These are phyloP conservation scores for Leersia perrieri DNA, from an alignment of 176 grass and related monocot genomes.

Conservation along the genomic window DNA sequence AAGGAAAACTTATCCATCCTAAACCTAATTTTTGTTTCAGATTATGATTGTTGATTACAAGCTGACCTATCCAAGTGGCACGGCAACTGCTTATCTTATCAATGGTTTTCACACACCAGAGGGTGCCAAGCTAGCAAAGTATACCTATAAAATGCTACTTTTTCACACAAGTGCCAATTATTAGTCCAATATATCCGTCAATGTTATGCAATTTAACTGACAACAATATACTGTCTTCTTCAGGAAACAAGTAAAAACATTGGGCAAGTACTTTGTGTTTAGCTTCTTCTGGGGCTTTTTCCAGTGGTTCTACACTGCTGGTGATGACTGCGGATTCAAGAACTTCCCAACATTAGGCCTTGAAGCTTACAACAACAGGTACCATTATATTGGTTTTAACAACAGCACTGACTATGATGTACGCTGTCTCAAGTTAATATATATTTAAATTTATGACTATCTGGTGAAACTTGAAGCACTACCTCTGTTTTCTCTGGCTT, in stretches of 20 bases:
- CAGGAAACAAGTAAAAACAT: slow-evolving; percentile 85
- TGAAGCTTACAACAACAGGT: slow-evolving; percentile 57
- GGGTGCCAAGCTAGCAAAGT: slow-evolving; percentile 78
- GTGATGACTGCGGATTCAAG: slow-evolving; percentile 70
- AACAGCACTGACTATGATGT: background rate
- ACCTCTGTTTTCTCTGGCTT: slow-evolving; percentile 8
- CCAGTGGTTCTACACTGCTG: slow-evolving; percentile 86
- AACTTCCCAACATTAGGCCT: slow-evolving; percentile 81
- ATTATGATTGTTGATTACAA: slow-evolving; percentile 94
- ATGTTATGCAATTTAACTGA: background rate
- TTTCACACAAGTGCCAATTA: background rate
- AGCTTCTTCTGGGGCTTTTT: slow-evolving; percentile 93
- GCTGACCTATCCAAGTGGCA: slow-evolving; percentile 71
- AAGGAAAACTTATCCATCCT: slow-evolving; percentile 29
- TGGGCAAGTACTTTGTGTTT: slow-evolving; percentile 64
- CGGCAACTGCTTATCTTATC: slow-evolving; percentile 71
- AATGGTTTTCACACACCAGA: slow-evolving; percentile 71
- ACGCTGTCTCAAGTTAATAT: slow-evolving; percentile 3
- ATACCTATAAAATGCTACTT: slow-evolving; percentile 25
- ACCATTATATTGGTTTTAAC: background rate
- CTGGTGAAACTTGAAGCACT: slow-evolving; percentile 6
- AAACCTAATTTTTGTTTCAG: slow-evolving; percentile 36
- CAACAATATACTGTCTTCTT: slow-evolving; percentile 19
- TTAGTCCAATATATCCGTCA: background rate
- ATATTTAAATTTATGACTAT: background rate